Evolutionary conservation across 1,284 basidiomycete genomes (phyloP), one percentile per base, ranked within the genome.

Genomic region (Ganoderma multipileum): DNA sequence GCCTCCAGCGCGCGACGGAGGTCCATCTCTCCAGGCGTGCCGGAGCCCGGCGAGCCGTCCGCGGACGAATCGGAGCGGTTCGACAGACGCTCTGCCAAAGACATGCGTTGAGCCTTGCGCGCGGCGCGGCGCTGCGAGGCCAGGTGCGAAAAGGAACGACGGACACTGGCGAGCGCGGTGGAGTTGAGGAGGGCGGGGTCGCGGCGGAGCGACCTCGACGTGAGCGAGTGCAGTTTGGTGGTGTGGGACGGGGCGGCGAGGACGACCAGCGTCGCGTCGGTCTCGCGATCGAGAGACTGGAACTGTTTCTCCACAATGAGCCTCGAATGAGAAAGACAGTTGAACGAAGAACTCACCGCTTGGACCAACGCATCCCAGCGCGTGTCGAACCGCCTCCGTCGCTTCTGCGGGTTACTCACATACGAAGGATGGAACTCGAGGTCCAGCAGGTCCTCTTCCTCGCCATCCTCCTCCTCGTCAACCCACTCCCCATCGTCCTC

Each of bases 361-460:
- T 91, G 90, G 36, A 87, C 83, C 38, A 94, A 79, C 14, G 86
- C 85, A 68, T 92, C 91, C 92, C 92, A 93, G 23, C 88, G 87
- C 59, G 86, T 82, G 68, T 93, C 91, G 88, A 90, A 94, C 70
- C 88, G 84, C 71, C 90, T 80, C 63, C 89, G 84, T 64, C 92
- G 81, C 78, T 91, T 92, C 72, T 89, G 89, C 58, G 85, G 77
- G 76, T 89, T 90, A 66, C 82, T 84, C 63, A 94, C 83, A 76
- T 86, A 94, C 54, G 84, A 81, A 18, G 91, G 91, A 78, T 94
- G 92, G 76, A 87, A 94, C 74, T 94, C 92, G 67, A 93, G 79
- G 50, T 93, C 89, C 63, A 93, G 77, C 67, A 94, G 73, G 73
- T 94, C 92, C 26, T 91, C 89, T 26, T 87, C 87, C 72, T 89